Evolutionary conservation across 2,329 filamentous ascomycete species (phyloP).

Genomic region (Fusarium piperis): DNA sequence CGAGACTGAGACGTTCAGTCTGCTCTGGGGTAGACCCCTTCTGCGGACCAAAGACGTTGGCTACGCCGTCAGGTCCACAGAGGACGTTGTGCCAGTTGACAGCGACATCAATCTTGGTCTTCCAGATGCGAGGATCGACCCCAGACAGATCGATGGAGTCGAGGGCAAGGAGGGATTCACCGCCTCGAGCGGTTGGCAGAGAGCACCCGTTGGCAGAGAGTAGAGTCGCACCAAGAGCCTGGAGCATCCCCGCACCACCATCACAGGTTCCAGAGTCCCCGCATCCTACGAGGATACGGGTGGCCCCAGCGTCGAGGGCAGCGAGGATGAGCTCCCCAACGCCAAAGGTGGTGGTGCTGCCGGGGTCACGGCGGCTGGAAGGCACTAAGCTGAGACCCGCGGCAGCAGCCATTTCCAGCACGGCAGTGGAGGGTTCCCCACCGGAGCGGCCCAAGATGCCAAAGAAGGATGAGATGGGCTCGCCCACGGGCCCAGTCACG

Average conservation of each 20-base stretch:
- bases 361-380: slow-evolving; percentile 54
- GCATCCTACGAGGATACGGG: slow-evolving; percentile 60
- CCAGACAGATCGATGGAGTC: slow-evolving; percentile 50
- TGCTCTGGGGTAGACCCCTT: slow-evolving; percentile 59
- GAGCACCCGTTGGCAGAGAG: slow-evolving; percentile 49
- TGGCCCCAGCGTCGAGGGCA: slow-evolving; percentile 57
- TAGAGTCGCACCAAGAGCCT: slow-evolving; percentile 60
- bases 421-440: slow-evolving; percentile 50
- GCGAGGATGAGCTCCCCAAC: slow-evolving; percentile 59
- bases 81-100: slow-evolving; percentile 63
- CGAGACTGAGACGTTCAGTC: slow-evolving; percentile 52
- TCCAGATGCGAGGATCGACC: slow-evolving; percentile 44
- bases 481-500: slow-evolving; percentile 57
- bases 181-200: slow-evolving; percentile 53
- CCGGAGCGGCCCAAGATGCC: slow-evolving; percentile 51
- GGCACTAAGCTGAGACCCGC: slow-evolving; percentile 62
- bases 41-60: slow-evolving; percentile 61
- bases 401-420: slow-evolving; percentile 64
- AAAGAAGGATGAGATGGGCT: slow-evolving; percentile 55
- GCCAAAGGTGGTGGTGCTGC: slow-evolving; percentile 60
- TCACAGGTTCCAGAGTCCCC: slow-evolving; percentile 65
- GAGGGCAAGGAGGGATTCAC: slow-evolving; percentile 51
- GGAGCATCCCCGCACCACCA: slow-evolving; percentile 63
- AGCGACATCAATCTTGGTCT: slow-evolving; percentile 56
- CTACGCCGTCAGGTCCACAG: slow-evolving; percentile 59